Conservation (phyloP, 768 basidiomycete species). For the Boletus sp. region DNA sequence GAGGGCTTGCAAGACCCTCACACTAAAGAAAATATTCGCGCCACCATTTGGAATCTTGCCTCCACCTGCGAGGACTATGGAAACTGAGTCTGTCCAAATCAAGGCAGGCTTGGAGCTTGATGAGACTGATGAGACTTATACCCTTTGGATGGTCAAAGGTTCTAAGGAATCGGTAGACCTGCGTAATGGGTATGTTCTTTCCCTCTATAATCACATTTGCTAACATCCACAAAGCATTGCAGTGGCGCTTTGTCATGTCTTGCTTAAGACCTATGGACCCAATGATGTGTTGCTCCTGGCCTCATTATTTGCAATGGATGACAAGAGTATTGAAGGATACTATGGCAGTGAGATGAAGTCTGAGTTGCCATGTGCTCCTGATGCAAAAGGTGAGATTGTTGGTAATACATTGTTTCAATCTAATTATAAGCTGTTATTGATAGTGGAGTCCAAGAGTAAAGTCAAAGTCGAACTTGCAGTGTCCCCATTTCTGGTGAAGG, state of each 20-base stretch:
- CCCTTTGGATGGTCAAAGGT: slow-evolving; percentile 9
- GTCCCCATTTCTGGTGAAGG: background rate
- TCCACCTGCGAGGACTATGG: background rate
- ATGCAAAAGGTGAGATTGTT: background rate
- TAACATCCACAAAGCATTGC: slow-evolving; percentile 5
- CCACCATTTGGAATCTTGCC: slow-evolving; percentile 6
- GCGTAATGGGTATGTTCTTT: slow-evolving; percentile 8
- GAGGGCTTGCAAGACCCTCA: slow-evolving; percentile 2
- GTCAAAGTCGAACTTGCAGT: background rate
- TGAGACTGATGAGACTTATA: background rate
- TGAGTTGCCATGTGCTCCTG: background rate
- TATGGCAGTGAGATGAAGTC: background rate
- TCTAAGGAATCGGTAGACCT: background rate
- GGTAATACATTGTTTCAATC: background rate
- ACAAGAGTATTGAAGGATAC: background rate
- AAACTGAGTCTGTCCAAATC: background rate
- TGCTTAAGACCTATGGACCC: slow-evolving; percentile 13
- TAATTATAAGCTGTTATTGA: background rate
- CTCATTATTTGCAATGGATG: slow-evolving; percentile 4
- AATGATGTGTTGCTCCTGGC: slow-evolving; percentile 14
- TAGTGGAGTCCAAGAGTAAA: background rate
- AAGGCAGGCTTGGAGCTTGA: slow-evolving; percentile 4
- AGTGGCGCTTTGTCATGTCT: slow-evolving; percentile 8
- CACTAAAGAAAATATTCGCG: slow-evolving; percentile 7
- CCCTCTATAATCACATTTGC: background rate